phyloP scores from a whole-genome alignment of 495 filamentous ascomycete genomes.

The Penicillium taxi region DNA sequence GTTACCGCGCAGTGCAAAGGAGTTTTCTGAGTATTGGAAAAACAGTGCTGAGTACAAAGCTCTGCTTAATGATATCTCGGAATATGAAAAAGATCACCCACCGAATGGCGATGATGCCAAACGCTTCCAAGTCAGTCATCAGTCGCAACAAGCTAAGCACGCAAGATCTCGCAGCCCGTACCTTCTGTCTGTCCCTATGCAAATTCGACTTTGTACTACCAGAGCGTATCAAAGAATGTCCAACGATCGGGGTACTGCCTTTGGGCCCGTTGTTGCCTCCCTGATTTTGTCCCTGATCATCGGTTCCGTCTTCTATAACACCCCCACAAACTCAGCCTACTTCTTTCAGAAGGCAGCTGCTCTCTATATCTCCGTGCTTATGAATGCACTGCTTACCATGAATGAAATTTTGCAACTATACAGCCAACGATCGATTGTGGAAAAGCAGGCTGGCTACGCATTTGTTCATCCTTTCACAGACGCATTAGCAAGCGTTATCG shows the following conservation, averaged over 20 bases:
- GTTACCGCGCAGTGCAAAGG: slow-evolving; percentile 59
- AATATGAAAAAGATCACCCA: slow-evolving; percentile 23
- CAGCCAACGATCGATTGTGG: slow-evolving; percentile 50
- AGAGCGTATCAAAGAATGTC: slow-evolving; percentile 46
- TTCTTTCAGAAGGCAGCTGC: slow-evolving; percentile 52
- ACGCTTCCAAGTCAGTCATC: slow-evolving; percentile 15
- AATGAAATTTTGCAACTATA: slow-evolving; percentile 52
- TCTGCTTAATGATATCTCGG: slow-evolving; percentile 37
- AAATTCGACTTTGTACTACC: slow-evolving; percentile 37
- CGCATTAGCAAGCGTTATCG: slow-evolving; percentile 44
- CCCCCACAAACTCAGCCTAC: slow-evolving; percentile 13
- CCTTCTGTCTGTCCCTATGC: slow-evolving; percentile 38
- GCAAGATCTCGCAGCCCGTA: slow-evolving; percentile 32
- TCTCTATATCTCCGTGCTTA: slow-evolving; percentile 77
- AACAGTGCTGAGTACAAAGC: slow-evolving; percentile 41
- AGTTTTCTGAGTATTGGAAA: slow-evolving; percentile 54
- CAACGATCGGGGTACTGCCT: slow-evolving; percentile 62
- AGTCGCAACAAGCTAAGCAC: slow-evolving; percentile 24
- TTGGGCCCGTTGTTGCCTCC: slow-evolving; percentile 64
- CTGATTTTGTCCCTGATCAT: slow-evolving; percentile 68
- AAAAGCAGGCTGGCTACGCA: slow-evolving; percentile 53
- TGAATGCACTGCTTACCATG: slow-evolving; percentile 41
- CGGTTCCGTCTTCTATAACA: slow-evolving; percentile 70
- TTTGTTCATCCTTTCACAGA: slow-evolving; percentile 55
- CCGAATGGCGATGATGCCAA: slow-evolving; percentile 20